phyloP scores from a whole-genome alignment of 768 basidiomycete species.

The Chlorophyllum brunneum region DNA sequence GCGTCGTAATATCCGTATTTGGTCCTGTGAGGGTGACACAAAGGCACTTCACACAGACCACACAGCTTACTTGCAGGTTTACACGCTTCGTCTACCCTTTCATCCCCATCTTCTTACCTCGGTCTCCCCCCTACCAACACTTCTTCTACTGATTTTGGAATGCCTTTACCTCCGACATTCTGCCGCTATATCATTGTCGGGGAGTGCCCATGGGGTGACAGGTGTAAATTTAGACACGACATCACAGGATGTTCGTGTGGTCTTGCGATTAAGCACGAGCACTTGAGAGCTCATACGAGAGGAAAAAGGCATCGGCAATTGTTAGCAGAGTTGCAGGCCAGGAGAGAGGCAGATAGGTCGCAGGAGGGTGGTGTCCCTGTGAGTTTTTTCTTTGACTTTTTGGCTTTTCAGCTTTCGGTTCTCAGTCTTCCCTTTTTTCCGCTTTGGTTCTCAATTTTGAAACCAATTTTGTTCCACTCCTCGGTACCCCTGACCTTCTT shows the following conservation, averaged over 20 bases:
- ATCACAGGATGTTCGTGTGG: conserved; percentile 34
- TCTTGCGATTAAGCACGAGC: conserved; percentile 20
- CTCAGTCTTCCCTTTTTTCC: no score
- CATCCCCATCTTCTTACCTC: neutral
- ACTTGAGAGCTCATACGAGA: conserved; percentile 21
- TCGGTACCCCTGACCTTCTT: neutral
- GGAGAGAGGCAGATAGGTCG: neutral
- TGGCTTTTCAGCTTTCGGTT: no score
- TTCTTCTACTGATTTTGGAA: neutral
- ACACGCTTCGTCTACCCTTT: neutral
- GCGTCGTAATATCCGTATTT: no score
- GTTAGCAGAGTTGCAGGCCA: conserved; percentile 11
- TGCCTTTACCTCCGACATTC: conserved; percentile 15
- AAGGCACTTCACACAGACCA: no score
- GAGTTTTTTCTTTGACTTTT: neutral
- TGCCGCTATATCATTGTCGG: conserved; percentile 24
- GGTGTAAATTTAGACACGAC: conserved; percentile 32
- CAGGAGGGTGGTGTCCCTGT: conserved; percentile 1
- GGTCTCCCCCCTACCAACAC: neutral
- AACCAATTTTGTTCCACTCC: neutral
- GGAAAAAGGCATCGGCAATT: conserved; percentile 26
- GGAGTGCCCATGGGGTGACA: conserved; percentile 23
- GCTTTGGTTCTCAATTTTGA: no score
- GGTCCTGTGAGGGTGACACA: no score
- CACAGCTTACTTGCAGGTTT: neutral